phyloP scores from a whole-genome alignment of 306 rosid species.

The Fagus crenata region DNA sequence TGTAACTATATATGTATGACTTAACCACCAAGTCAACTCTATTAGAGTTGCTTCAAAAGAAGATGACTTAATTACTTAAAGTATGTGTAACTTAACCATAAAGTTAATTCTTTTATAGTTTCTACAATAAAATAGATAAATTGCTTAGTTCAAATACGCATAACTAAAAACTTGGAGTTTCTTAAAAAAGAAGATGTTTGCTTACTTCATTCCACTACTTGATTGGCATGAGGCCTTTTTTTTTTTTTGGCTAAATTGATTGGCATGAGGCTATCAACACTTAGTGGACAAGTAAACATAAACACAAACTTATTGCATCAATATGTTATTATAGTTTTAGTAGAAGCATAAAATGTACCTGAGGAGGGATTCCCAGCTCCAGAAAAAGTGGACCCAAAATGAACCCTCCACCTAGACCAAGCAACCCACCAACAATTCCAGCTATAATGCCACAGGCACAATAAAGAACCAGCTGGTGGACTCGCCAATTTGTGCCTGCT shows the following conservation, averaged over 20 bases:
- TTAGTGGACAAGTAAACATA: no score
- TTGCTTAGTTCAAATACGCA: no score
- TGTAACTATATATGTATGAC: no score
- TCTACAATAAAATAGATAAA: no score
- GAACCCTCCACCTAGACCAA: slow-evolving; percentile 95
- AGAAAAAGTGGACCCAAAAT: slow-evolving; percentile 91
- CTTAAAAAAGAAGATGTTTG: background rate
- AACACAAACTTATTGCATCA: no score
- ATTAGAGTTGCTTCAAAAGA: no score
- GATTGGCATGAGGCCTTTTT: background rate
- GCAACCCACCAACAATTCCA: slow-evolving; percentile 85
- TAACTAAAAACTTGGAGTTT: background rate
- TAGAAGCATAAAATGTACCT: slow-evolving; percentile 43
- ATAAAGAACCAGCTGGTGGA: slow-evolving; percentile 51
- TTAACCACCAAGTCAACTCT: no score
- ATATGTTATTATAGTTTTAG: background rate
- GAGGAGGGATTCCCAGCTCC: slow-evolving; percentile 93
- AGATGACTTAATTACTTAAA: no score
- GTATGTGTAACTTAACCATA: no score
- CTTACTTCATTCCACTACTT: background rate
- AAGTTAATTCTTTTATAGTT: no score
- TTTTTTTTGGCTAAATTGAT: no score
- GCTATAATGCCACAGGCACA: slow-evolving; percentile 68
- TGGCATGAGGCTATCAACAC: no score
- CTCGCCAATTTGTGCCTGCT: slow-evolving; percentile 43